These are phyloP conservation scores for Hericium rajendrae DNA, from an alignment of 768 basidiomycete species.

Conservation along the genomic window DNA sequence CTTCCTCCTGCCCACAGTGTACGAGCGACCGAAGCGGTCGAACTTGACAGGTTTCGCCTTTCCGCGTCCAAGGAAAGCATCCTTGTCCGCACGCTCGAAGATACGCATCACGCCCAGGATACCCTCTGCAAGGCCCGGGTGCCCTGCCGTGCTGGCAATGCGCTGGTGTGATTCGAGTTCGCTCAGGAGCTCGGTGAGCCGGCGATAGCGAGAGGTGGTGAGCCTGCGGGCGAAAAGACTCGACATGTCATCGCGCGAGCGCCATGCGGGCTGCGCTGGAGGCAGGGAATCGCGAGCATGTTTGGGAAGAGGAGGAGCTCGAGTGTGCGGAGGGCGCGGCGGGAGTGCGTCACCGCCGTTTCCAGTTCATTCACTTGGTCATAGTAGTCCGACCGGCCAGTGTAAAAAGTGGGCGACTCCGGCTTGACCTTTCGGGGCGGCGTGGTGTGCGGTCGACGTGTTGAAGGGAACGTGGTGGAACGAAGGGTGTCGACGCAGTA, in stretches of 20 bases:
- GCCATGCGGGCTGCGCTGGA: slow-evolving; percentile 58
- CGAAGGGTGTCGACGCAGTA: slow-evolving; percentile 17
- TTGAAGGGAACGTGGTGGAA: slow-evolving; percentile 22
- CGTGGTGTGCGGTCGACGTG: slow-evolving; percentile 5
- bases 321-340: slow-evolving; percentile 47
- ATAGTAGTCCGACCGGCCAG: slow-evolving; percentile 64
- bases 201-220: slow-evolving; percentile 62
- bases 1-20: slow-evolving; percentile 80
- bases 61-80: slow-evolving; percentile 36
- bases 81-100: slow-evolving; percentile 55
- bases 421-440: slow-evolving; percentile 29
- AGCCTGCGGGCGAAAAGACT: slow-evolving; percentile 47
- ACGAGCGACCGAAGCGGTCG: slow-evolving; percentile 77
- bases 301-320: slow-evolving; percentile 75
- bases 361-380: slow-evolving; percentile 64
- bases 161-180: slow-evolving; percentile 55
- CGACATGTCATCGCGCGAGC: slow-evolving; percentile 49
- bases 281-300: slow-evolving; percentile 54
- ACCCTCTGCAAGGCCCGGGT: slow-evolving; percentile 41
- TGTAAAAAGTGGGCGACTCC: slow-evolving; percentile 74
- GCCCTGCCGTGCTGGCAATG: slow-evolving; percentile 51
- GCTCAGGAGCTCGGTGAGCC: slow-evolving; percentile 49
- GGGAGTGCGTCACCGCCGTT: slow-evolving; percentile 46
- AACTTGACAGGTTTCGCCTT: slow-evolving; percentile 49
- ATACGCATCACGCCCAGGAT: slow-evolving; percentile 44